phyloP scores from a whole-genome alignment of 1,284 basidiomycete species.

The Thelephora terrestris region DNA sequence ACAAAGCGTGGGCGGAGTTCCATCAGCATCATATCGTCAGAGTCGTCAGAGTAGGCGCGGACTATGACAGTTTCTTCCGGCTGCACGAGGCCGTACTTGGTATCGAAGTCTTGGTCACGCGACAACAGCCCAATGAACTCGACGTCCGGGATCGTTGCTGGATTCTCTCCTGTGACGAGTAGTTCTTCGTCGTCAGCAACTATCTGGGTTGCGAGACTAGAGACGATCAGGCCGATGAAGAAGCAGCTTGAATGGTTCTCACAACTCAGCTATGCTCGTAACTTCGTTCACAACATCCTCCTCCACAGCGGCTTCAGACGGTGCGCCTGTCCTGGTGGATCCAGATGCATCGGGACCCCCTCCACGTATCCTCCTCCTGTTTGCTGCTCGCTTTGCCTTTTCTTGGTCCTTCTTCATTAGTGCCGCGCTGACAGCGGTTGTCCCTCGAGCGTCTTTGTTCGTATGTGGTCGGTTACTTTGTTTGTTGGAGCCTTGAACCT shows the following conservation, averaged over 20 bases:
- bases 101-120: slow-evolving; percentile 51
- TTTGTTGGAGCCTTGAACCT: slow-evolving; percentile 18
- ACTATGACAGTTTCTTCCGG: slow-evolving; percentile 81
- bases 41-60: slow-evolving; percentile 84
- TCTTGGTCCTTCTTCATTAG: slow-evolving; percentile 67
- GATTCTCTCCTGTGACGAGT: neutral
- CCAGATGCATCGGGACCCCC: slow-evolving; percentile 37
- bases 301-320: slow-evolving; percentile 20
- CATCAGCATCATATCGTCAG: slow-evolving; percentile 82
- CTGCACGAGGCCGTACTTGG: slow-evolving; percentile 73
- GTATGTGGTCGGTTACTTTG: slow-evolving; percentile 16
- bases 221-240: too few relatives aligned
- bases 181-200: neutral
- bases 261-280: slow-evolving; percentile 49
- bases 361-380: slow-evolving; percentile 53
- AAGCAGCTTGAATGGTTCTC: slow-evolving; percentile 18
- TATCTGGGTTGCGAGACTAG: neutral
- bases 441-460: too few relatives aligned
- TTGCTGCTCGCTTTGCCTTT: slow-evolving; percentile 40
- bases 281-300: slow-evolving; percentile 42
- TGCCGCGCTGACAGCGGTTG: slow-evolving; percentile 45
- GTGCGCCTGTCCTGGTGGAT: slow-evolving; percentile 10
- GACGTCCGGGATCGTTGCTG: neutral
- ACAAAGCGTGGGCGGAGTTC: slow-evolving; percentile 89
- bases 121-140: slow-evolving; percentile 9